Conservation (phyloP, 2,329 filamentous ascomycete species). For the Cladorrhinum sp. region DNA sequence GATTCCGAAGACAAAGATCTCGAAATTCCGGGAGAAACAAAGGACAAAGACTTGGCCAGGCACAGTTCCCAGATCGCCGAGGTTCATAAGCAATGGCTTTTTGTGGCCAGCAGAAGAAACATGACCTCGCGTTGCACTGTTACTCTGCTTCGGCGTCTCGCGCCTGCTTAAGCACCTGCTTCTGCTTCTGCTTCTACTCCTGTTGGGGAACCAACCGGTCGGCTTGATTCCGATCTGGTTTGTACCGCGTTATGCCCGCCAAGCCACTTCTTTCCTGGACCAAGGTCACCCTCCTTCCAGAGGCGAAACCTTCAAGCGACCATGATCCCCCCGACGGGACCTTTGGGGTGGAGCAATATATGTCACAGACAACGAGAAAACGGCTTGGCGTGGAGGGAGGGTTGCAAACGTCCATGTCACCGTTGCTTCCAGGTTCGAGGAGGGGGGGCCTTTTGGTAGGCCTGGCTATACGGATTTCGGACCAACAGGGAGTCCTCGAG, state of each 20-base stretch:
- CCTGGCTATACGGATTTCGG: not conserved
- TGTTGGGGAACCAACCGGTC: not conserved
- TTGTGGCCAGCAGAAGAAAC: not conserved
- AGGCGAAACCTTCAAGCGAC: not conserved
- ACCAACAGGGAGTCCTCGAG: not conserved
- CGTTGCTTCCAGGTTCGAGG: not conserved
- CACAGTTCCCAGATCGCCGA: not conserved
- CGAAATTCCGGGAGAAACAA: not conserved
- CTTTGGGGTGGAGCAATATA: slow-evolving; percentile 1
- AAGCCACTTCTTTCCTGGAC: not conserved
- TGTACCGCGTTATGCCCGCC: not conserved
- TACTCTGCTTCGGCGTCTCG: not conserved
- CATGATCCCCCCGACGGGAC: not conserved
- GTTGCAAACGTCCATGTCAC: not conserved
- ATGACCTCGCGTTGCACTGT: not conserved
- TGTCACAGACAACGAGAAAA: slow-evolving; percentile 1
- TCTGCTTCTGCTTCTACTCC: not conserved
- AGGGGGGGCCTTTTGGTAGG: not conserved
- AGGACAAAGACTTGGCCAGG: not conserved
- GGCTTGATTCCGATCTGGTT: slow-evolving; percentile 5
- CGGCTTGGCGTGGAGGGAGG: not conserved
- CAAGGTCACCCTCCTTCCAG: not conserved
- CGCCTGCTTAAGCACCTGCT: not conserved
- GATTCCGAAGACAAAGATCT: not conserved
- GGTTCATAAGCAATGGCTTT: not conserved